Percentiles rank a stretch among this genome's conserved stretches.
phyloP scores from a whole-genome alignment of 495 filamentous ascomycete genomes.

The Xylaria castorea region DNA sequence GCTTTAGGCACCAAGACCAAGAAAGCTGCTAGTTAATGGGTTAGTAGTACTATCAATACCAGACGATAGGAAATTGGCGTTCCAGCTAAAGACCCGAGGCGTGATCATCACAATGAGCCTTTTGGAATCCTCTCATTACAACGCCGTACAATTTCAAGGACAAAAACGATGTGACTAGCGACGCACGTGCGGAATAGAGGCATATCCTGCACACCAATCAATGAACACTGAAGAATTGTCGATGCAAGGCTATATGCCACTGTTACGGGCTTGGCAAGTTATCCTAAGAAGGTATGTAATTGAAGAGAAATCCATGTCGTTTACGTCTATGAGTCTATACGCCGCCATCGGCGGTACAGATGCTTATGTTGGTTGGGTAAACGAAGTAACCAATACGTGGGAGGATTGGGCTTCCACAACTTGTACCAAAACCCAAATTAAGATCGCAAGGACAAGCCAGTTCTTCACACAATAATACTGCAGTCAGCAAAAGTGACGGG shows the following conservation, averaged over 20 bases:
- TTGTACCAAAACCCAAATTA: slow-evolving; percentile 12
- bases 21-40: not conserved
- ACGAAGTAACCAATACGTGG: not conserved
- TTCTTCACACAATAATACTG: not conserved
- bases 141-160: not conserved
- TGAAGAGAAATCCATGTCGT: not conserved
- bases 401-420: slow-evolving; percentile 25
- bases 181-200: not conserved
- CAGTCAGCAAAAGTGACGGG: slow-evolving; percentile 19
- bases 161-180: not conserved
- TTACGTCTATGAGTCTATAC: slow-evolving; percentile 1
- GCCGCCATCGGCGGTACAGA: slow-evolving; percentile 18
- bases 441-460: slow-evolving; percentile 15
- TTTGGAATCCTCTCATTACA: not conserved
- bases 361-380: slow-evolving; percentile 7
- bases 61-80: not conserved
- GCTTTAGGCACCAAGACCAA: slow-evolving; percentile 6
- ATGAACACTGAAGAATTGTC: not conserved
- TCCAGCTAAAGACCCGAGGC: not conserved
- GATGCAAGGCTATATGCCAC: not conserved
- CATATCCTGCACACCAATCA: not conserved
- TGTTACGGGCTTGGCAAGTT: not conserved
- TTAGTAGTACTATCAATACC: not conserved
- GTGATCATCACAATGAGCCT: not conserved
- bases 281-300: not conserved